Conservation (phyloP, 768 basidiomycete species). For the Rhodotorula babjevae region DNA sequence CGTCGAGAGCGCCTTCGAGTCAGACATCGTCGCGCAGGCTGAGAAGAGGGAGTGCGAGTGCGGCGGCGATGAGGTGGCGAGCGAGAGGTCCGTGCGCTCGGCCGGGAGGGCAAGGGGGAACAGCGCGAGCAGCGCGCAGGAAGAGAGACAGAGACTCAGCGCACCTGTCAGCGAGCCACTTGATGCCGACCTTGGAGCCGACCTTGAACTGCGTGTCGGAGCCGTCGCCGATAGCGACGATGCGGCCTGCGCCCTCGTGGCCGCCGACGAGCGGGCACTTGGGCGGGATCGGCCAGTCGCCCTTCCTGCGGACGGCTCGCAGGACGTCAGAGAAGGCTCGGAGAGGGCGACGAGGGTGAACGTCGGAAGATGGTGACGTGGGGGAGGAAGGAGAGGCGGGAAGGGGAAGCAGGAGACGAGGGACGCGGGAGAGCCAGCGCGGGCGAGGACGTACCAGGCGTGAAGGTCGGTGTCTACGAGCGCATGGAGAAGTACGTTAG, state of each 20-base stretch:
- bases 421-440: neutral
- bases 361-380: too few relatives aligned
- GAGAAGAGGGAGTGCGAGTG: too few relatives aligned
- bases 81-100: too few relatives aligned
- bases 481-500: too few relatives aligned
- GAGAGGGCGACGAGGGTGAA: too few relatives aligned
- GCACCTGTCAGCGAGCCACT: slow-evolving; percentile 42
- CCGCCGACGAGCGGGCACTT: slow-evolving; percentile 51
- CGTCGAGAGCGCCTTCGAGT: too few relatives aligned
- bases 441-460: slow-evolving; percentile 23
- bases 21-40: too few relatives aligned
- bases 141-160: too few relatives aligned
- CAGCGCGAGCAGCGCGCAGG: too few relatives aligned
- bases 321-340: too few relatives aligned
- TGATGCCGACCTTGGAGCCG: slow-evolving; percentile 35
- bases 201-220: slow-evolving; percentile 54
- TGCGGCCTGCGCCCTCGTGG: slow-evolving; percentile 55
- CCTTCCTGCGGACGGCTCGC: slow-evolving; percentile 52
- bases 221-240: slow-evolving; percentile 69
- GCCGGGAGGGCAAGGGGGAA: too few relatives aligned
- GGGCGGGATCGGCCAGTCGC: slow-evolving; percentile 66
- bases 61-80: too few relatives aligned
- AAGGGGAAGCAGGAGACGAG: neutral
- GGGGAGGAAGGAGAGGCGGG: neutral
- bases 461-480: slow-evolving; percentile 37